Conservation (phyloP, 1,284 basidiomycete species). For the Fomitopsis pinicola region DNA sequence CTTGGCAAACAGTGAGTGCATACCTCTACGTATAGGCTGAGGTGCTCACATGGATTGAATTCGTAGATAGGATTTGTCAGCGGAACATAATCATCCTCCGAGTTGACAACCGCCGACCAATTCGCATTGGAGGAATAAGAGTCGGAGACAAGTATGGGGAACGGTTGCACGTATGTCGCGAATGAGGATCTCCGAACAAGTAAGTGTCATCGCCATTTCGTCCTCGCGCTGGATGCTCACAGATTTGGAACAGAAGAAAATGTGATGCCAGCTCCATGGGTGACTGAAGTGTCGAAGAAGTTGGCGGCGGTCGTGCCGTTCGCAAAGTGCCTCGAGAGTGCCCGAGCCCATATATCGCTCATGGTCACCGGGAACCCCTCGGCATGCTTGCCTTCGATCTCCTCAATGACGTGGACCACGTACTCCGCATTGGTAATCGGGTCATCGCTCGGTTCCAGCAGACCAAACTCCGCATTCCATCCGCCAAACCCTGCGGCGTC, state of each 20-base stretch:
- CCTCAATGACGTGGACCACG: conserved; percentile 14
- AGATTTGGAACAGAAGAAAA: conserved; percentile 19
- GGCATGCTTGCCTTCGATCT: conserved; percentile 18
- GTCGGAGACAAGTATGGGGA: conserved; percentile 24
- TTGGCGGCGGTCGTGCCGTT: conserved; percentile 21
- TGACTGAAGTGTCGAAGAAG: conserved; percentile 13
- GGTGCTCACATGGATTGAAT: conserved; percentile 38
- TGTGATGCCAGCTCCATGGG: conserved; percentile 25
- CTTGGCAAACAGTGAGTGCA: conserved; percentile 16
- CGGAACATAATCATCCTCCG: conserved; percentile 20
- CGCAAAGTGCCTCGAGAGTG: conserved; percentile 23
- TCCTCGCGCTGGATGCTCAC: conserved; percentile 12
- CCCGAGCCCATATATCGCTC: conserved; percentile 23
- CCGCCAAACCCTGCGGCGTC: conserved; percentile 11
- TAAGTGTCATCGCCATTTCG: not conserved
- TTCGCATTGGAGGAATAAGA: conserved; percentile 15
- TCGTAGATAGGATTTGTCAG: conserved; percentile 39
- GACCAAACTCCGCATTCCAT: conserved; percentile 17
- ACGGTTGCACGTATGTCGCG: conserved; percentile 16
- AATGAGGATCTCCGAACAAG: conserved; percentile 18
- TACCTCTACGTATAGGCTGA: not conserved
- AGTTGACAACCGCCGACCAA: conserved; percentile 3
- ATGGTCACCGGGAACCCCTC: conserved; percentile 23
- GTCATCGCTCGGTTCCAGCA: conserved; percentile 16
- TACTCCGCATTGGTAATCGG: conserved; percentile 11